Percentiles rank a stretch among this genome's conserved stretches.
Conservation (phyloP, 331 rosid genomes). For the Malus hybrid region DNA sequence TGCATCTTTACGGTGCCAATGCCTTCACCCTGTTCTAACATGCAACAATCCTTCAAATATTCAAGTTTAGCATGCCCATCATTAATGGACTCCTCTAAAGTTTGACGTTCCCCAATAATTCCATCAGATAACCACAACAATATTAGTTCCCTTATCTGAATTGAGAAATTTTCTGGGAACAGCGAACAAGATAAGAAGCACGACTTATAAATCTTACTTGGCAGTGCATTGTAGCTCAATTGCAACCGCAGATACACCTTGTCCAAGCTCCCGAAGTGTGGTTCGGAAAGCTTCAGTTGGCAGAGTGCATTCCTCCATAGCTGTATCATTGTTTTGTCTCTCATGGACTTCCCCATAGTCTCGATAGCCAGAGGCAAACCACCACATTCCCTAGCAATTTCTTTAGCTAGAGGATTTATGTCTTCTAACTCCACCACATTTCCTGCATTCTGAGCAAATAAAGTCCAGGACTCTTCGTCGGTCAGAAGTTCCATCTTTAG, state of each 20-base stretch:
- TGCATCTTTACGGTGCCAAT: constrained; percentile 13
- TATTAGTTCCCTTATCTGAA: constrained; percentile 13
- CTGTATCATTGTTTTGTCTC: constrained; percentile 9
- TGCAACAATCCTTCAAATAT: constrained; percentile 16
- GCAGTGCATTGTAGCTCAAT: constrained; percentile 18
- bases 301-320: constrained; percentile 9
- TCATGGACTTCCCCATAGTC: constrained; percentile 18
- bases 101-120: constrained; percentile 6
- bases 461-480: constrained; percentile 22
- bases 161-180: constrained; percentile 18
- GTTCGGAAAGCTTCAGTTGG: background rate
- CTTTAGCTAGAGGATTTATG: constrained; percentile 10
- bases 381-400: constrained; percentile 15
- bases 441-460: constrained; percentile 15
- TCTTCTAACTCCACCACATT: constrained; percentile 4
- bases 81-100: constrained; percentile 5
- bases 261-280: constrained; percentile 2
- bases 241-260: constrained; percentile 11
- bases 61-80: constrained; percentile 15
- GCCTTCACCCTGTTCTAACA: constrained; percentile 16
- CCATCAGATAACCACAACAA: constrained; percentile 11
- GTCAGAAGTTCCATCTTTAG: constrained; percentile 8
- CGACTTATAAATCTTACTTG: constrained; percentile 10
- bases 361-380: constrained; percentile 17
- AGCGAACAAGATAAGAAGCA: constrained; percentile 20